Base-by-base conservation (phyloP, 2,329 filamentous ascomycete species). In the Colletotrichum destructivum region DNA sequence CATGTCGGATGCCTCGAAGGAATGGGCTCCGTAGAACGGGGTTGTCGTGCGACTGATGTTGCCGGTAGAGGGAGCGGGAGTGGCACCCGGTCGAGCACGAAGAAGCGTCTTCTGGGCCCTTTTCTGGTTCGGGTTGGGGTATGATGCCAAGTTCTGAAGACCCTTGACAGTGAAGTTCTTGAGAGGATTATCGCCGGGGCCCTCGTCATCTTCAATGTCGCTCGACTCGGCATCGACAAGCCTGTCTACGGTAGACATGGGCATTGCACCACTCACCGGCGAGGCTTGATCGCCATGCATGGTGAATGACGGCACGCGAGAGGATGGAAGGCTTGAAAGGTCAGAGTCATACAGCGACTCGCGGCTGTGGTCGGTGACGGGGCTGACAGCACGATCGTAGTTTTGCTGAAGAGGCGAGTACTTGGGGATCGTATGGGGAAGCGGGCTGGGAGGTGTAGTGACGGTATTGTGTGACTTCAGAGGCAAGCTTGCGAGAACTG, bases 381-480 rank as follows among this genome's bases (percentile, higher is more conserved):
- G 87, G 65, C 82, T 87, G 56, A 85, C 75, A 31, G 87, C 86
- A 64, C 87, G 85, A 70, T 89, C 86, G 75, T 84, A 84, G 74
- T 88, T 88, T 74, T 89, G 86, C 76, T 88, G 87, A 38, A 89
- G 79, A 26, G 87, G 87, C 4, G 84, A 84, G 73, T 88, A 89
- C 66, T 85, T 82, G 21, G 79, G 79, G 15, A 69, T 47, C n/a
- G 66, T 61, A 38, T 51, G 47, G 7, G 57, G 59, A 52, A 80
- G 67, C 31, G 74, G 70, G 55, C 66, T 69, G 21, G 61, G 60
- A 18, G 72, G 74, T 54, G 76, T 71, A 15, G 76, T 68, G 23
- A 77, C 67, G 23, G 76, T 73, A 52, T 73, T 74, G 31, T 75
- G 73, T 46, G 76, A 76, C 23, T 76, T 79, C 57, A 82, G 72